phyloP scores from a whole-genome alignment of 163 green algal genomes.

The Smithsoniella earleae region DNA sequence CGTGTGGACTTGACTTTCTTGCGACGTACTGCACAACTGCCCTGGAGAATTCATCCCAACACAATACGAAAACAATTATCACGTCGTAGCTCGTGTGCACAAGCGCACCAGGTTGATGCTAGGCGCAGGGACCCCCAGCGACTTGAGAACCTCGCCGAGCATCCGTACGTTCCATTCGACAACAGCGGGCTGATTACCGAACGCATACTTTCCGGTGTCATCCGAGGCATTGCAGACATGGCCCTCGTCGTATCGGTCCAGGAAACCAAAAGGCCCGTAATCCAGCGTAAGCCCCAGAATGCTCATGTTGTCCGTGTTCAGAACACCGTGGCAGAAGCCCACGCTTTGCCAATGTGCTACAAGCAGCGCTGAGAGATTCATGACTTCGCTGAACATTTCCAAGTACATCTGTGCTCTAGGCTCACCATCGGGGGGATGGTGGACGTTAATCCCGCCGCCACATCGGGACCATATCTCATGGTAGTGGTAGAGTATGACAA shows the following conservation, averaged over 20 bases:
- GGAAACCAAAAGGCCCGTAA: constrained; percentile 43
- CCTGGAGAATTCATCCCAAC: no score
- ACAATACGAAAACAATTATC: no score
- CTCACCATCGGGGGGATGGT: no score
- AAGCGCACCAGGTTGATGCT: no score
- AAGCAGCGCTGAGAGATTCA: constrained; percentile 47
- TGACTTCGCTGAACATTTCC: constrained; percentile 44
- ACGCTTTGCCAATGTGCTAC: constrained; percentile 63
- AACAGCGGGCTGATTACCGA: constrained; percentile 45
- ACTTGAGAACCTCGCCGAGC: constrained; percentile 42
- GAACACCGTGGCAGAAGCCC: constrained; percentile 69
- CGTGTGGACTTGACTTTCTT: no score
- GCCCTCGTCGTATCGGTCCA: constrained; percentile 46
- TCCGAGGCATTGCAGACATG: constrained; percentile 34
- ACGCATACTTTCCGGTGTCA: constrained; percentile 39
- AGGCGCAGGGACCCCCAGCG: no score
- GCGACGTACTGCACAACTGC: no score
- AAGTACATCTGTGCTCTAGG: constrained; percentile 37
- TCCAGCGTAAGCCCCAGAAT: constrained; percentile 63
- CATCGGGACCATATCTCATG: constrained; percentile 34
- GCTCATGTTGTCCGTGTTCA: constrained; percentile 84
- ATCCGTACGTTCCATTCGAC: constrained; percentile 67
- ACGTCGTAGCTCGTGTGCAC: no score
- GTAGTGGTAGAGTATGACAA: constrained; percentile 62
- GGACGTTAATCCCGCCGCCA: no score